These are phyloP conservation scores for Fraxinus anomala DNA, from an alignment of 257 asterid species.

Conservation along the genomic window DNA sequence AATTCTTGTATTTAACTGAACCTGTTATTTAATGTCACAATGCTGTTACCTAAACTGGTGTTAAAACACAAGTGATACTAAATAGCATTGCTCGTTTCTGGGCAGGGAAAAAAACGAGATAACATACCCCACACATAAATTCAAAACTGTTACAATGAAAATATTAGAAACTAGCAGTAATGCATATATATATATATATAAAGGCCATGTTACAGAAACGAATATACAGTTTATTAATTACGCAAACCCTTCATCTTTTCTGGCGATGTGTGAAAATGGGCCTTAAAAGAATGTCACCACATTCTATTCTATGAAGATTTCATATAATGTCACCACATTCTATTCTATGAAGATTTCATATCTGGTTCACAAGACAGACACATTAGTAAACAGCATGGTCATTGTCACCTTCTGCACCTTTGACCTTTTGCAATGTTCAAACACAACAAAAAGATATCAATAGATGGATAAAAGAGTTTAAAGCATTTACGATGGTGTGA, in stretches of 20 bases:
- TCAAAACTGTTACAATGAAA: neutral
- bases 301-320: too few species aligned
- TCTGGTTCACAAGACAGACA: neutral
- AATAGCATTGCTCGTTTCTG: neutral
- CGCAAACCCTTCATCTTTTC: neutral
- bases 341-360: neutral
- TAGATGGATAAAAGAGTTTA: neutral
- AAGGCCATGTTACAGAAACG: neutral
- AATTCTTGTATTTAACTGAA: too few species aligned
- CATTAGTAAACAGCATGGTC: neutral
- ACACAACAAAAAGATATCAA: neutral
- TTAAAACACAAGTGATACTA: too few species aligned
- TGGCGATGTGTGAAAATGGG: neutral
- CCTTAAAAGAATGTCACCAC: neutral
- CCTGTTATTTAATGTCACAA: too few species aligned
- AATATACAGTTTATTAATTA: neutral
- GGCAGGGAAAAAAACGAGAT: neutral
- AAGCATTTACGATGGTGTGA: constrained; percentile 69
- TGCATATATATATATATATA: neutral
- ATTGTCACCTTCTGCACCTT: neutral
- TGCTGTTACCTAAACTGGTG: too few species aligned
- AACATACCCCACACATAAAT: too few species aligned
- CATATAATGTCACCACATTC: neutral
- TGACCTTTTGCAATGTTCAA: neutral
- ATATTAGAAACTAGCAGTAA: neutral